Base-by-base conservation (phyloP, 495 filamentous ascomycete species). In the Oleoguttula mirabilis region DNA sequence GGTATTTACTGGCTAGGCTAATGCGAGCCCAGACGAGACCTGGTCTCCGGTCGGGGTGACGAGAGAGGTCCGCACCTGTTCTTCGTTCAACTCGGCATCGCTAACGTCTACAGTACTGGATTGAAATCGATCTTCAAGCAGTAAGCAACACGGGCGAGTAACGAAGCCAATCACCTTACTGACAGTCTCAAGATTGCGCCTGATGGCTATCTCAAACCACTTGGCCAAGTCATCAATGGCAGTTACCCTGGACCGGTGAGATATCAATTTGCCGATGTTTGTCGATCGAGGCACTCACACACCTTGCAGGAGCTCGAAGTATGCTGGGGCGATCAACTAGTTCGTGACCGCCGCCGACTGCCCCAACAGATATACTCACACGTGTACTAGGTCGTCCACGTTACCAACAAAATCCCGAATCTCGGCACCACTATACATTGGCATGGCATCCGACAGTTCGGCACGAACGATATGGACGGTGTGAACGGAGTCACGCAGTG, bases 261-360 rank as follows among this genome's bases (percentile, higher is more conserved):
- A n/a, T n/a, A n/a, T n/a, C n/a, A n/a, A n/a, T n/a, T n/a, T n/a
- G n/a, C n/a, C n/a, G n/a, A n/a, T n/a, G n/a, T n/a, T n/a, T n/a
- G n/a, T n/a, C n/a, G n/a, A n/a, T n/a, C n/a, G n/a, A n/a, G n/a
- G n/a, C n/a, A n/a, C n/a, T n/a, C n/a, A n/a, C n/a, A n/a, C n/a
- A n/a, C n/a, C n/a, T n/a, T n/a, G n/a, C 59, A 57, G 16, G 39
- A 41, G 3, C 55, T 59, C 15, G 36, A 48, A 24, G 58, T 54
- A 14, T 41, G 39, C 27, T 44, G 41, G 41, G 41, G 41, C 3
- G 41, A 44, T 17, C 28, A 20, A 4, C 30, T 34, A 28, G 25
- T 28, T 28, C 25, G 25, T 28, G n/a, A 28, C 7, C 7, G 4
- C 19, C 21, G 20, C 21, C 35, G 4, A 17, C 30, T 24, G 41